Evolutionary conservation across 1,284 basidiomycete species (phyloP).

Genomic region (Vanrija sp.): DNA sequence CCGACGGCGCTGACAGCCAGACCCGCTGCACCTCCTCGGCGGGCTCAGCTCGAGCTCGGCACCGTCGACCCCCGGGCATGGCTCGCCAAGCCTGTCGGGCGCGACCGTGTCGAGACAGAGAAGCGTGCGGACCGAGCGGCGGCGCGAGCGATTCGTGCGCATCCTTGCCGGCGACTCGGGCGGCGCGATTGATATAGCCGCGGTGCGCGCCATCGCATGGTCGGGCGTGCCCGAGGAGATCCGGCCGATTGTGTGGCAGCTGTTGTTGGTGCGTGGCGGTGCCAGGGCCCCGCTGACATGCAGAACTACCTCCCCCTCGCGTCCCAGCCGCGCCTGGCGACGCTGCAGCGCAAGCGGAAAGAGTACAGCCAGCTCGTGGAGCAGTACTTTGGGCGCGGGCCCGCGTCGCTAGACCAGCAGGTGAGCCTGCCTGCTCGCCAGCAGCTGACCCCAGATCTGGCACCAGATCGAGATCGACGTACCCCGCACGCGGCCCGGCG

Average conservation of each 20-base stretch:
- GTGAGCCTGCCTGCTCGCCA: conserved; percentile 16
- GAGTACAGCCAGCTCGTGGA: conserved; percentile 89
- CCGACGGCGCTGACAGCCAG: conserved; percentile 38
- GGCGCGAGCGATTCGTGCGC: conserved; percentile 43
- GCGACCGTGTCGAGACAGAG: conserved; percentile 56
- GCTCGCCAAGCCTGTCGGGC: neutral
- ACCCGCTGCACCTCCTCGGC: conserved; percentile 54
- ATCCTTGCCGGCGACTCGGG: conserved; percentile 34
- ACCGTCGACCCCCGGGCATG: neutral
- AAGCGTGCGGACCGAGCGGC: conserved; percentile 54
- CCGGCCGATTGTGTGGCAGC: conserved; percentile 88
- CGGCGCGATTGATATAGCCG: conserved; percentile 41
- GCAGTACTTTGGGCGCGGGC: conserved; percentile 82
- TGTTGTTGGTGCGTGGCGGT: conserved; percentile 70
- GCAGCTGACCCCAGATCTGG: conserved; percentile 64
- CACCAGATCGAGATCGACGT: conserved; percentile 98
- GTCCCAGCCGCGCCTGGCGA: conserved; percentile 67
- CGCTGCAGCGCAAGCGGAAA: conserved; percentile 79
- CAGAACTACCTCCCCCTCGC: conserved; percentile 90
- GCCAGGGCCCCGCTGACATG: neutral
- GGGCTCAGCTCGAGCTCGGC: conserved; percentile 21
- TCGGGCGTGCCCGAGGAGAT: conserved; percentile 85
- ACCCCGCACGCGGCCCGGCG: conserved; percentile 86
- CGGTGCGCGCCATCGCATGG: conserved; percentile 90
- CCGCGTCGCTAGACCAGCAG: conserved; percentile 74